Conservation (phyloP, 768 basidiomycete species). For the Leccinellum luteum region DNA sequence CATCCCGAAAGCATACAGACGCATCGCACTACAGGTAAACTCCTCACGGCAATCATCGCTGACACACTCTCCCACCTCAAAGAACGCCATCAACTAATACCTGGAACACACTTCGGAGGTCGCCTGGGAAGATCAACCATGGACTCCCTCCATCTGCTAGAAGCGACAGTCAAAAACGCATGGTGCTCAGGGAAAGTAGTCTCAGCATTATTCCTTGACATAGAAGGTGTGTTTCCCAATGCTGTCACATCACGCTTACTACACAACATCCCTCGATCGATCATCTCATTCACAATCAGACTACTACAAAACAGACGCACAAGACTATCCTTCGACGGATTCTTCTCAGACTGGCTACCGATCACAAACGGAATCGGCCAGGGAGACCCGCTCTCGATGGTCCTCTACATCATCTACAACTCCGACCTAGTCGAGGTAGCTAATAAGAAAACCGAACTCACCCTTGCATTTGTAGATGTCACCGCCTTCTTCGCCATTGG, state of each 20-base stretch:
- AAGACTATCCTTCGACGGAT: conserved; percentile 23
- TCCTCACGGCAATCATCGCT: background rate
- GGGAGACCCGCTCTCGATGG: conserved; percentile 32
- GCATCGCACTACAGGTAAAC: background rate
- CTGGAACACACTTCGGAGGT: background rate
- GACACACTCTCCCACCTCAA: background rate
- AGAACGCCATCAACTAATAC: background rate
- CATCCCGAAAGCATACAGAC: background rate
- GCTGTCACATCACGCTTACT: background rate
- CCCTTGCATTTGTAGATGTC: too few relatives aligned
- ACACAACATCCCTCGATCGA: conserved; percentile 7
- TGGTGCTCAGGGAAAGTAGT: background rate
- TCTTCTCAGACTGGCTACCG: conserved; percentile 10
- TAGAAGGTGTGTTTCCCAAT: conserved; percentile 6
- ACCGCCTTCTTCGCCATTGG: conserved; percentile 24
- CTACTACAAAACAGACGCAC: conserved; percentile 7
- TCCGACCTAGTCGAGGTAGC: conserved; percentile 15
- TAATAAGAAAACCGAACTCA: conserved; percentile 3
- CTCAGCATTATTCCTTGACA: background rate
- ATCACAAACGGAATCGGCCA: conserved; percentile 30
- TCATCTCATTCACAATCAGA: conserved; percentile 4
- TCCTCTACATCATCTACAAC: conserved; percentile 35
- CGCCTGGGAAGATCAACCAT: background rate
- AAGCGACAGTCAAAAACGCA: too few relatives aligned
- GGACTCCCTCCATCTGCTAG: background rate